phyloP scores from a whole-genome alignment of 176 grass and related monocot genomes.

The Paspalum vaginatum region DNA sequence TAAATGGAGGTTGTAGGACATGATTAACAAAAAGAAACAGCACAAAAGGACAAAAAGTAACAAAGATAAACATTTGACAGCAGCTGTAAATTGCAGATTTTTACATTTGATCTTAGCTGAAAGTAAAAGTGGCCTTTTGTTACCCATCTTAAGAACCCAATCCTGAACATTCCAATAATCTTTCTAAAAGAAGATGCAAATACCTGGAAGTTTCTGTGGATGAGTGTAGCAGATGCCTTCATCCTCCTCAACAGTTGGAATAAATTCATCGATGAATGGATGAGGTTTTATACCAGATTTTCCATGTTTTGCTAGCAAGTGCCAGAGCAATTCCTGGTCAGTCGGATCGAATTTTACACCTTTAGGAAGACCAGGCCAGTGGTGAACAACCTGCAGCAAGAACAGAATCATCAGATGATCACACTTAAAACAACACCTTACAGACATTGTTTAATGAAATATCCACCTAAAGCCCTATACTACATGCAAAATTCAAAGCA shows the following conservation, averaged over 20 bases:
- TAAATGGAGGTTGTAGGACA: not conserved
- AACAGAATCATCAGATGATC: constrained; percentile 28
- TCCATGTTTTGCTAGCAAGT: constrained; percentile 80
- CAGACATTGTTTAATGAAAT: constrained; percentile 9
- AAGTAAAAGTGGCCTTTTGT: constrained; percentile 3
- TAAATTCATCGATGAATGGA: constrained; percentile 92
- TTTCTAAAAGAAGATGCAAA: not conserved
- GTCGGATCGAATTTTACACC: constrained; percentile 97
- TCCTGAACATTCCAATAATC: not conserved
- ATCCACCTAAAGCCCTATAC: not conserved
- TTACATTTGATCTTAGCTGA: constrained; percentile 4
- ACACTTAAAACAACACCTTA: constrained; percentile 27
- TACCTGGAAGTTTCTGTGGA: constrained; percentile 91
- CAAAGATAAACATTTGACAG: not conserved
- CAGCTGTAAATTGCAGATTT: not conserved
- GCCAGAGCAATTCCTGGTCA: constrained; percentile 86
- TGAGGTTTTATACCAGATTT: constrained; percentile 56
- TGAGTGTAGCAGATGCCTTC: constrained; percentile 99
- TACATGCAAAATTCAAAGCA: not conserved
- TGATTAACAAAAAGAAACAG: not conserved
- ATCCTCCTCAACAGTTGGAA: constrained; percentile 84
- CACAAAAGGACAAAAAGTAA: not conserved
- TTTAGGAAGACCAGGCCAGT: constrained; percentile 95
- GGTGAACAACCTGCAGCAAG: constrained; percentile 71
- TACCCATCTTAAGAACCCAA: constrained; percentile 20